Evolutionary conservation across 2,329 filamentous ascomycete species (phyloP).

Genomic region (Dactylellina parvicollis): DNA sequence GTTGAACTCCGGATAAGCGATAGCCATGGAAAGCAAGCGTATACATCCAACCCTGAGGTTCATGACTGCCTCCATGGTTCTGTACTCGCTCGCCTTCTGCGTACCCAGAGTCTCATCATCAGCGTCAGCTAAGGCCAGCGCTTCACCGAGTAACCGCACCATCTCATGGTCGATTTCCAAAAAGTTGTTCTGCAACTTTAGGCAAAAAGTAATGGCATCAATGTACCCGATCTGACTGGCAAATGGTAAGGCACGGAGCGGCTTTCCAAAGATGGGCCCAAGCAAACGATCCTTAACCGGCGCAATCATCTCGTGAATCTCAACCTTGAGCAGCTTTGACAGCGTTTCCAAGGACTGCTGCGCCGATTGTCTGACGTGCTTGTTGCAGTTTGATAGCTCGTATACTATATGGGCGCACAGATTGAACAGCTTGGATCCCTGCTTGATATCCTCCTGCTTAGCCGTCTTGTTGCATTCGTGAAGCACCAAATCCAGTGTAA

Average conservation of each 20-base stretch:
- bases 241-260: constrained; percentile 89
- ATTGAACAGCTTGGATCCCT: constrained; percentile 73
- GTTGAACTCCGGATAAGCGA: constrained; percentile 90
- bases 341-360: constrained; percentile 83
- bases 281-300: constrained; percentile 90
- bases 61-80: constrained; percentile 94
- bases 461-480: constrained; percentile 79
- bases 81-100: constrained; percentile 90
- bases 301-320: constrained; percentile 86
- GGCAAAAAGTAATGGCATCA: constrained; percentile 94
- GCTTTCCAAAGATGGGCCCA: constrained; percentile 94
- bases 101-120: constrained; percentile 86
- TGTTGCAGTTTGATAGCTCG: constrained; percentile 95
- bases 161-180: constrained; percentile 91
- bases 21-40: constrained; percentile 88
- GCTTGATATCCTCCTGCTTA: constrained; percentile 80
- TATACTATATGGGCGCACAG: constrained; percentile 86
- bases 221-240: constrained; percentile 97
- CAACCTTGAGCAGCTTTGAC: constrained; percentile 77
- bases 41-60: constrained; percentile 92
- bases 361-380: constrained; percentile 87
- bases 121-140: constrained; percentile 89
- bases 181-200: constrained; percentile 87
- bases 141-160: constrained; percentile 90
- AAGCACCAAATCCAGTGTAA: constrained; percentile 82